Evolutionary conservation across 345 rosid species (phyloP).

Genomic region (Abelmoschus esculentus): DNA sequence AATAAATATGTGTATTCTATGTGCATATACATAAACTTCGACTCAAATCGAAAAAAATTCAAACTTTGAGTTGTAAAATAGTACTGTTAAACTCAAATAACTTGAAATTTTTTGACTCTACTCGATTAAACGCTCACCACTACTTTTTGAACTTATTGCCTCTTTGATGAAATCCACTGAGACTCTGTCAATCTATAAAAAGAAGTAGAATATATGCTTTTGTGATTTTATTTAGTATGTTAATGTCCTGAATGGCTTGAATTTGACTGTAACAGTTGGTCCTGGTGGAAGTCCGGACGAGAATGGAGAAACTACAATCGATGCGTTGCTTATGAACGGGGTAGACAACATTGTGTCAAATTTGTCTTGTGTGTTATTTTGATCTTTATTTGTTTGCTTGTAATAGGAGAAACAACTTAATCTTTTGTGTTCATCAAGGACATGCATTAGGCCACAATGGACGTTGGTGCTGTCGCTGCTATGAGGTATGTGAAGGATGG

Average conservation of each 20-base stretch:
- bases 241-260: neutral
- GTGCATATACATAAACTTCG: too few relatives aligned
- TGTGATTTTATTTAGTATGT: conserved; percentile 8
- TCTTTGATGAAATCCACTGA: neutral
- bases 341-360: conserved; percentile 28
- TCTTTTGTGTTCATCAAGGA: conserved; percentile 35
- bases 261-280: conserved; percentile 48
- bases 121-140: too few relatives aligned
- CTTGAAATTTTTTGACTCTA: too few relatives aligned
- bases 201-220: neutral
- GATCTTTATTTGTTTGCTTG: neutral
- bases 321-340: conserved; percentile 92
- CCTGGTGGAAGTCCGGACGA: conserved; percentile 99
- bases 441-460: conserved; percentile 77
- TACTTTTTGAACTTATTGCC: neutral
- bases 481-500: conserved; percentile 96
- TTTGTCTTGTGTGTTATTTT: neutral
- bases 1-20: too few relatives aligned
- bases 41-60: too few relatives aligned
- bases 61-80: too few relatives aligned
- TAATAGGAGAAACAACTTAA: conserved; percentile 10
- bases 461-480: conserved; percentile 97
- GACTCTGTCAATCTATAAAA: neutral
- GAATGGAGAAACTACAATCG: conserved; percentile 89
- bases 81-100: too few relatives aligned